Base-by-base conservation (phyloP, 192 early-diverging fungal species). In the Coemansia sp. region DNA sequence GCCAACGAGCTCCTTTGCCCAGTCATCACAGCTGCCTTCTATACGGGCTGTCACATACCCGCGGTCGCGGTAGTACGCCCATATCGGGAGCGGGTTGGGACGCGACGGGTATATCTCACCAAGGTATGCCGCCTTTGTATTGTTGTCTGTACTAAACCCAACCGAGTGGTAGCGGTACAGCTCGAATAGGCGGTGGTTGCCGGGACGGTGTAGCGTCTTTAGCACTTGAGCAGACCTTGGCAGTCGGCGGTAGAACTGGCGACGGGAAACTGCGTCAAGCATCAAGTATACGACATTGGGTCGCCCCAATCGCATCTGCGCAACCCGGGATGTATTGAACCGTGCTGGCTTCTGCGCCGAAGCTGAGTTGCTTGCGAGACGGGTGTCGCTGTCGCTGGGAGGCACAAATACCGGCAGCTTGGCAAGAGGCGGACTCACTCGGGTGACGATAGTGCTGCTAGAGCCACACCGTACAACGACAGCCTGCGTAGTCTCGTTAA, bases 41-140 rank as follows among this genome's bases (percentile, higher is more conserved):
- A 85, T 69, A 3, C 83, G 75, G 9, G 83, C 76, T 1, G 86
- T 85, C 27, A 88, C 78, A 34, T 85, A 88, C 0, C 86, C 86
- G 3, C 74, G 81, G 40, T 88, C 84, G 29, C 80, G 64, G 51
- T 78, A 88, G 50, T 88, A 78, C 31, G 84, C 85, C 86, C 86
- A 88, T 48, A 88, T 77, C 0, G 86, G 86, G 5, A 80, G 66
- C n/a, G 70, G 51, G 21, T 85, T 84, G 41, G n/a, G 70, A 11
- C 41, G 39, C n/a, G 64, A 62, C 3, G 79, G 70, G 21, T 34
- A 61, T 27, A 75, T 64, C 17, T 81, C 79, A 11, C 79, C 79
- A 17, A 76, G 64, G 65, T 79, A 88, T 50, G 85, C 71, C 29
- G 72, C 86, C 17, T 72, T 73, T 7, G 86, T 84, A 72, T 81